phyloP scores from a whole-genome alignment of 2,329 filamentous ascomycete genomes.

The Clonostachys rhizophaga region DNA sequence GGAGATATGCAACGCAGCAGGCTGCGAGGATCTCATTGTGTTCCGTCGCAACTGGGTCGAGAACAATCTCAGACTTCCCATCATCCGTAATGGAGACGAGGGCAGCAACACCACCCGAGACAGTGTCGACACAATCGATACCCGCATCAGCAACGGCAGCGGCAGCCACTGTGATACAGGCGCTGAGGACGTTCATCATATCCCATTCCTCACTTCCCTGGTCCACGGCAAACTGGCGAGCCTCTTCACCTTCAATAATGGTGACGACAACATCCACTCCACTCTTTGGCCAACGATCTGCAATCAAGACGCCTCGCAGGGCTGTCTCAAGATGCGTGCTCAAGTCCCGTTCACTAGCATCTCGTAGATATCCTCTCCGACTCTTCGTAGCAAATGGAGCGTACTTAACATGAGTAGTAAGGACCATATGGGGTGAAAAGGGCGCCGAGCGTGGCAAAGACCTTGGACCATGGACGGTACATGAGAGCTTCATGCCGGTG shows the following conservation, averaged over 20 bases:
- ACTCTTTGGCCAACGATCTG: conserved; percentile 97
- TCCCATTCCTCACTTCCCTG: conserved; percentile 68
- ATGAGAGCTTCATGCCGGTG: conserved; percentile 82
- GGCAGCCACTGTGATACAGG: conserved; percentile 89
- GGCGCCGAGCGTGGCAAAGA: conserved; percentile 85
- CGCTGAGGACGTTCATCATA: conserved; percentile 84
- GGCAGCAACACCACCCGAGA: conserved; percentile 85
- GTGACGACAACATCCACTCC: conserved; percentile 94
- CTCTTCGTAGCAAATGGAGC: conserved; percentile 86
- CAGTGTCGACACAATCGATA: conserved; percentile 90
- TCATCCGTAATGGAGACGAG: conserved; percentile 45
- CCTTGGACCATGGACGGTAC: conserved; percentile 88
- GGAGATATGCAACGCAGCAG: conserved; percentile 87
- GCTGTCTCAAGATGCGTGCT: conserved; percentile 90
- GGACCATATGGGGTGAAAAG: conserved; percentile 87
- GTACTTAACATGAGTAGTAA: conserved; percentile 94
- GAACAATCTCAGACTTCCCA: conserved; percentile 45
- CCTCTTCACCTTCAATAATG: conserved; percentile 88
- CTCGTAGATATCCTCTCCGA: conserved; percentile 79
- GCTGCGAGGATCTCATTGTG: conserved; percentile 74
- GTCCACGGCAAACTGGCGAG: conserved; percentile 45
- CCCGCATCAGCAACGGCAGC: conserved; percentile 91
- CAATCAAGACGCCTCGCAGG: conserved; percentile 82
- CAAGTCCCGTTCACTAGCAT: conserved; percentile 82
- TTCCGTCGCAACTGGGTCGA: conserved; percentile 81